Conservation (phyloP, 2,329 filamentous ascomycete genomes). For the Didymella keratinophila region DNA sequence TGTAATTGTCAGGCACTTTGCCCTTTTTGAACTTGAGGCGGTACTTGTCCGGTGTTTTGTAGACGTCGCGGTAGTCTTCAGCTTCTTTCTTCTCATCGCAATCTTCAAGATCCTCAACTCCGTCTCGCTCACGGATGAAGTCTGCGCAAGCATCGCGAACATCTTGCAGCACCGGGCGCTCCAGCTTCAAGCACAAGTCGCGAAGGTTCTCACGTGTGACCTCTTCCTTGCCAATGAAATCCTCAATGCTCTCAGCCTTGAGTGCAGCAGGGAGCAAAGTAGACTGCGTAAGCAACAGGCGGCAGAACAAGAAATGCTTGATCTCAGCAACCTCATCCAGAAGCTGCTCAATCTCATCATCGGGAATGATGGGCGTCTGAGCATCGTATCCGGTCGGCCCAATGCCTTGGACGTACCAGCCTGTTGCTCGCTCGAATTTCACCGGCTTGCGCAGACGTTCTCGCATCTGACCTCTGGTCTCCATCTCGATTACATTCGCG, state of each 20-base stretch:
- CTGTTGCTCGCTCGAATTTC: slow-evolving; percentile 43
- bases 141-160: slow-evolving; percentile 62
- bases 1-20: slow-evolving; percentile 29
- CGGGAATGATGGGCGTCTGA: slow-evolving; percentile 51
- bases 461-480: slow-evolving; percentile 53
- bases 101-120: slow-evolving; percentile 46
- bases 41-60: slow-evolving; percentile 21
- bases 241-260: slow-evolving; percentile 54
- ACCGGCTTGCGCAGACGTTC: slow-evolving; percentile 53
- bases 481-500: slow-evolving; percentile 53
- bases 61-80: slow-evolving; percentile 16
- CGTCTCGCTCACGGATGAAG: slow-evolving; percentile 53
- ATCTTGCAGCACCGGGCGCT: slow-evolving; percentile 58
- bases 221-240: slow-evolving; percentile 55
- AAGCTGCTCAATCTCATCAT: slow-evolving; percentile 55
- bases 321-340: slow-evolving; percentile 59
- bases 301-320: slow-evolving; percentile 60
- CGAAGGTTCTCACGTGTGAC: slow-evolving; percentile 55
- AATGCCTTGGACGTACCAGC: slow-evolving; percentile 47
- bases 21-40: slow-evolving; percentile 15
- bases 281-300: slow-evolving; percentile 57
- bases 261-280: slow-evolving; percentile 57
- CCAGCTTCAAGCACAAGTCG: slow-evolving; percentile 59
- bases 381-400: slow-evolving; percentile 41
- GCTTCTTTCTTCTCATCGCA: slow-evolving; percentile 31